phyloP scores from a whole-genome alignment of 208 protist genomes.

The Histomonas meleagridis region DNA sequence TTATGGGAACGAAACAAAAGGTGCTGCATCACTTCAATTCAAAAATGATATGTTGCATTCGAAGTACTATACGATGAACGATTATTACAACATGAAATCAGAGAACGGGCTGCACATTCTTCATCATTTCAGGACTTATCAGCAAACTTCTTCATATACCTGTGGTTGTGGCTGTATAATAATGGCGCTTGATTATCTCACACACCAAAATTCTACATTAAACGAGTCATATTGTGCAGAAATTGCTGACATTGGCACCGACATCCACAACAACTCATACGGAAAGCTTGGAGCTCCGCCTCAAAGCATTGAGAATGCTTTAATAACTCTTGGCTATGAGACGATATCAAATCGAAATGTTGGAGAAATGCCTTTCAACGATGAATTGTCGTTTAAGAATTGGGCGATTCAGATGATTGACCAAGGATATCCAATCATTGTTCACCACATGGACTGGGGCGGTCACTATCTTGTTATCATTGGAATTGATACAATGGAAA shows the following conservation, averaged over 20 bases:
- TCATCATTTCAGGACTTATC: neutral
- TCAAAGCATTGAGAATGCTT: neutral
- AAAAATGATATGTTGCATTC: neutral
- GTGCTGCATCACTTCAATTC: neutral
- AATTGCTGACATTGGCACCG: no score
- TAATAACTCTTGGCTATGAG: neutral
- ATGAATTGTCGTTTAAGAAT: neutral
- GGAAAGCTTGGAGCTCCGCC: neutral
- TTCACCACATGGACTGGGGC: neutral
- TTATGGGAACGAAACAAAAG: neutral
- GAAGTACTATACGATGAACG: neutral
- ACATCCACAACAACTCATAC: no score
- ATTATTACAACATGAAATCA: neutral
- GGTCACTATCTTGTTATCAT: neutral
- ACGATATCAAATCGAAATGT: neutral
- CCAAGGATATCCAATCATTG: neutral
- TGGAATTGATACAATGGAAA: constrained; percentile 7
- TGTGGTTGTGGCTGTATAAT: neutral
- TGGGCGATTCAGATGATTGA: neutral
- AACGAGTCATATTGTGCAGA: no score
- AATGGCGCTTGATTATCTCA: neutral
- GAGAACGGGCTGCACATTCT: neutral
- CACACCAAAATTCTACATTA: no score
- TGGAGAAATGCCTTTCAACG: neutral
- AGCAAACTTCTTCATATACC: neutral